Base-by-base conservation (phyloP, 176 grass and related monocot species). In the Cymbopogon citratus region DNA sequence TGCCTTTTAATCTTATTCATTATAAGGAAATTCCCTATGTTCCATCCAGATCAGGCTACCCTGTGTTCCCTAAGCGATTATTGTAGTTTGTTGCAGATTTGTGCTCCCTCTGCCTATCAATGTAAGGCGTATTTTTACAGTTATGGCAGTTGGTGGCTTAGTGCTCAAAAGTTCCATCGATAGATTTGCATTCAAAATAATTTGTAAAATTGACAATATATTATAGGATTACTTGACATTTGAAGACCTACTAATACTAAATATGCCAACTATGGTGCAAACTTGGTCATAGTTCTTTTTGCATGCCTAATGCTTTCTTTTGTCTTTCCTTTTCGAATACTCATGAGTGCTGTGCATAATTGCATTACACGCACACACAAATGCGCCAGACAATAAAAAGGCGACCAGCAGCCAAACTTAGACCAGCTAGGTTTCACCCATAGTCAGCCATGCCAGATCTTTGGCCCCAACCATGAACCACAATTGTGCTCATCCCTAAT, bases 31-130 rank as follows among this genome's bases (percentile, higher is more conserved):
- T 80, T 36, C 25, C 63, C 40, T 69, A 61, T n/a, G 23, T 76
- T 85, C 35, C 52, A 81, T 89, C 54, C 71, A 85, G 49, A 85
- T 80, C 33, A 70, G 49, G 74, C 69, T 56, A 34, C 44, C 40
- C 24, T 81, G 29, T 46, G 60, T 71, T 81, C 71, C 25, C 21
- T 38, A 34, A 51, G 24, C 5, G 29, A 76, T 85, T 52, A 76
- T 64, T 76, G 23, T 51, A 75, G 66, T 79, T 57, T 24, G 16
- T 73, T 76, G 33, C 51, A 75, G 34, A 29, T 85, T 62, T 88
- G 48, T 56, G 1, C 4, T 68, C 34, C 66, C 33, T 31, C 3
- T 5, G 16, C 10, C 18, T 16, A 12, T 67, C 56, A 36, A 66
- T 35, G 31, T 66, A 40, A 69, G 19, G 9, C 0, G 0, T 19